Evolutionary conservation across 495 filamentous ascomycete genomes (phyloP).

Genomic region (Poronia punctata): DNA sequence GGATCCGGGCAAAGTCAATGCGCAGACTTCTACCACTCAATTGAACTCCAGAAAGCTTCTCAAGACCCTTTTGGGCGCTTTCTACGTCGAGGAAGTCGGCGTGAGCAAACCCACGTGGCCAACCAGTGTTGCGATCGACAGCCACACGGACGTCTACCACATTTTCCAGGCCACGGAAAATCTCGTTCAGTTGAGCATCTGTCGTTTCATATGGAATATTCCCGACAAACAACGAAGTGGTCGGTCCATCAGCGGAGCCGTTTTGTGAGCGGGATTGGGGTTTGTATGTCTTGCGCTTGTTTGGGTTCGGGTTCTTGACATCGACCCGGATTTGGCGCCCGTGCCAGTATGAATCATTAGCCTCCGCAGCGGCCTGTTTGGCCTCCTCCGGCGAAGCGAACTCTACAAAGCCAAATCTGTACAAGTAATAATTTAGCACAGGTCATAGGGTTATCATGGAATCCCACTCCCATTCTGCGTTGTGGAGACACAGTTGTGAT

Average conservation of each 20-base stretch:
- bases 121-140: constrained; percentile 80
- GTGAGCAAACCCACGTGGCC: constrained; percentile 84
- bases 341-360: constrained; percentile 66
- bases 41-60: constrained; percentile 47
- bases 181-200: constrained; percentile 74
- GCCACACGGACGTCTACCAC: constrained; percentile 80
- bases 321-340: constrained; percentile 68
- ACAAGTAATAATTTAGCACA: constrained; percentile 19
- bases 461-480: no score
- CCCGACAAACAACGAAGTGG: constrained; percentile 73
- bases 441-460: constrained; percentile 2
- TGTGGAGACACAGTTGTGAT: no score
- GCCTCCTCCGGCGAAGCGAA: constrained; percentile 55
- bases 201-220: constrained; percentile 87
- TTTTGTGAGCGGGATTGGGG: background rate
- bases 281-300: no score
- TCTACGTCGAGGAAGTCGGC: constrained; percentile 70
- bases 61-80: constrained; percentile 51
- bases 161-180: constrained; percentile 67
- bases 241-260: constrained; percentile 32
- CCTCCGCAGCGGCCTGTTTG: constrained; percentile 51
- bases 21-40: constrained; percentile 61
- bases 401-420: constrained; percentile 72
- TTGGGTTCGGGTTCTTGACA: no score
- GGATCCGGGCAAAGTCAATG: constrained; percentile 51